Base-by-base conservation (phyloP, 2,329 filamentous ascomycete species). In the Leptographium procerum region DNA sequence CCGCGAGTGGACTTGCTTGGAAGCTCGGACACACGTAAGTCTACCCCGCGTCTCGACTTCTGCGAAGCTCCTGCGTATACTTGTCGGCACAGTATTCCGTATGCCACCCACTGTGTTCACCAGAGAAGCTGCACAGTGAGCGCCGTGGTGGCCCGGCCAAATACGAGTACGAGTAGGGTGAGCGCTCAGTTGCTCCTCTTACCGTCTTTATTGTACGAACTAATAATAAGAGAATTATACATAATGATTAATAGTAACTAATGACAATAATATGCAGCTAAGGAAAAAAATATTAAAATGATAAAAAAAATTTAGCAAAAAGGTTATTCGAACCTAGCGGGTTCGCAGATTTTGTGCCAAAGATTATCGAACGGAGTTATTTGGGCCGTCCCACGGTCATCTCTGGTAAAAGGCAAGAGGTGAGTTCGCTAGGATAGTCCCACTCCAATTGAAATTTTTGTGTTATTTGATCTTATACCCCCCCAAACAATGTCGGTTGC, bases 361-460 rank as follows among this genome's bases (percentile, higher is more conserved):
- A 64, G 63, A 64, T 64, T 64, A 60, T 33, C 29, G 52, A 64
- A 59, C 59, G 63, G 62, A 64, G 63, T 64, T 29, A 62, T 34
- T 58, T 63, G 63, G 63, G 63, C 61, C 63, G 58, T 63, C 60
- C 63, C 63, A 64, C 63, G 63, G 63, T 64, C 63, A 64, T 64
- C 63, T 64, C 63, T 64, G 63, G 63, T 64, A 64, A 64, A 64
- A 64, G 63, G 63, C 63, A 64, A 64, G 63, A 64, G 63, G 63
- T 64, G 63, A 64, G 61, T 64, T 64, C 63, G 63, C 63, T 64
- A 64, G 63, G 61, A 64, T 62, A 63, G 61, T 64, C 63, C 63
- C 63, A 64, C 63, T 64, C 63, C 63, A 61, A 64, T 60, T 60
- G 60, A 50, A 57, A 52, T 14, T 43, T 58, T 31, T 19, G 13